A percentile compares a stretch with the other conserved stretches of the same genome.
Conservation (phyloP, 2,329 filamentous ascomycete genomes). For the Leptographium flavum region DNA sequence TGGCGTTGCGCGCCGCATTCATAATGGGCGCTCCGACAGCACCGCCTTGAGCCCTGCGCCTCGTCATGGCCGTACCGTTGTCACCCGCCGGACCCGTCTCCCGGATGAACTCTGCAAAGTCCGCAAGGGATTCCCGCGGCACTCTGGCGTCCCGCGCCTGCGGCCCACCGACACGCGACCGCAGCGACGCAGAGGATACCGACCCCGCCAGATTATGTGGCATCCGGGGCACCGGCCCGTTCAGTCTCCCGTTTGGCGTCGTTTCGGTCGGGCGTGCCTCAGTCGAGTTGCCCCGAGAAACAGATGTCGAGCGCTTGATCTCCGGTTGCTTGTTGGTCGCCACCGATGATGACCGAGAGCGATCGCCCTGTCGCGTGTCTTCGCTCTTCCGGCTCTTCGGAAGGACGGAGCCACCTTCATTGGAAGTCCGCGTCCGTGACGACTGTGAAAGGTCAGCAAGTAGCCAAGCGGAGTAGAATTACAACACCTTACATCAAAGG, state of each 20-base stretch:
- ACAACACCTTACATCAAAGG: slow-evolving; percentile 48
- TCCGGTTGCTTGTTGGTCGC: slow-evolving; percentile 22
- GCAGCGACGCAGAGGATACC: slow-evolving; percentile 14
- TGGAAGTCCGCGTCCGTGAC: slow-evolving; percentile 26
- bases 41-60: not conserved
- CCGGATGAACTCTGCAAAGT: slow-evolving; percentile 82
- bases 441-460: not conserved
- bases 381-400: slow-evolving; percentile 32
- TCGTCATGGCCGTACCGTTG: not conserved
- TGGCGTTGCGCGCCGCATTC: slow-evolving; percentile 19
- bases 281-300: slow-evolving; percentile 15
- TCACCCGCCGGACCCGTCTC: slow-evolving; percentile 57
- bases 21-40: slow-evolving; percentile 9
- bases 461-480: not conserved
- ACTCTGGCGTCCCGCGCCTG: slow-evolving; percentile 60
- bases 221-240: slow-evolving; percentile 12
- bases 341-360: slow-evolving; percentile 35
- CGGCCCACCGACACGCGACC: slow-evolving; percentile 17
- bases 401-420: slow-evolving; percentile 23
- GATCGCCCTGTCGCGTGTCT: slow-evolving; percentile 25
- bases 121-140: slow-evolving; percentile 55
- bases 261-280: slow-evolving; percentile 14
- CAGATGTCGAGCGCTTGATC: slow-evolving; percentile 19
- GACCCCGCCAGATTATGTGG: slow-evolving; percentile 14
- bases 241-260: slow-evolving; percentile 9